Percentiles rank a stretch among this genome's conserved stretches.
Conservation (phyloP, 1,284 basidiomycete species). For the Fomitopsis palustris region DNA sequence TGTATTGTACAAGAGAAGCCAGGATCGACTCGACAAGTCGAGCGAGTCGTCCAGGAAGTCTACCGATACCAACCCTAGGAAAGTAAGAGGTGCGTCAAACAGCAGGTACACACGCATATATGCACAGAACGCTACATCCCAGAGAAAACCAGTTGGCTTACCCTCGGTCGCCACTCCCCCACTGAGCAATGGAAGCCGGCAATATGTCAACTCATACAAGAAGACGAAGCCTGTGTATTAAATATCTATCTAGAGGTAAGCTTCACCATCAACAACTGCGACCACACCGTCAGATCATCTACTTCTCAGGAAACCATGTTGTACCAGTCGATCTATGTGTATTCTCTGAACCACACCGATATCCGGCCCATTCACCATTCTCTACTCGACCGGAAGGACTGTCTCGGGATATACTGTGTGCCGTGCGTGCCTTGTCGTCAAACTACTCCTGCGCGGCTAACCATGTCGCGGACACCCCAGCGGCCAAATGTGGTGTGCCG, state of each 20-base stretch:
- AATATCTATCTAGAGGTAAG: conserved; percentile 73
- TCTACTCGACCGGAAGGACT: conserved; percentile 67
- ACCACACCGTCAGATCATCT: conserved; percentile 5
- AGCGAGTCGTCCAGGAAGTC: conserved; percentile 12
- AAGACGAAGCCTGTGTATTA: conserved; percentile 60
- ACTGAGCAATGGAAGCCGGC: conserved; percentile 67
- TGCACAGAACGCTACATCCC: neutral
- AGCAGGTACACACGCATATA: neutral
- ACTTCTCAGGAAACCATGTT: conserved; percentile 58
- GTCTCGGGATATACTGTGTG: conserved; percentile 62
- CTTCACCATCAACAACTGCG: neutral
- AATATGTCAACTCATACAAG: conserved; percentile 65
- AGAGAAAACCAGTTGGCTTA: conserved; percentile 76
- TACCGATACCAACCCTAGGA: conserved; percentile 36
- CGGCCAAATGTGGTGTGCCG: conserved; percentile 57
- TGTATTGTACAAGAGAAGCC: conserved; percentile 6
- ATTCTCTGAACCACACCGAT: conserved; percentile 70
- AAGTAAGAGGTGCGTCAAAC: conserved; percentile 52
- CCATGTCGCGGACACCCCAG: conserved; percentile 29
- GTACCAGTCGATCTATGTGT: conserved; percentile 69
- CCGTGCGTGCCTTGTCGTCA: conserved; percentile 36
- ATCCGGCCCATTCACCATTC: conserved; percentile 69
- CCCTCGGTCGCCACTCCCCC: conserved; percentile 47
- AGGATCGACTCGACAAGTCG: conserved; percentile 6
- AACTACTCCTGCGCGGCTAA: neutral